Base-by-base conservation (phyloP, 306 rosid species). In the Gillenia trifoliata region DNA sequence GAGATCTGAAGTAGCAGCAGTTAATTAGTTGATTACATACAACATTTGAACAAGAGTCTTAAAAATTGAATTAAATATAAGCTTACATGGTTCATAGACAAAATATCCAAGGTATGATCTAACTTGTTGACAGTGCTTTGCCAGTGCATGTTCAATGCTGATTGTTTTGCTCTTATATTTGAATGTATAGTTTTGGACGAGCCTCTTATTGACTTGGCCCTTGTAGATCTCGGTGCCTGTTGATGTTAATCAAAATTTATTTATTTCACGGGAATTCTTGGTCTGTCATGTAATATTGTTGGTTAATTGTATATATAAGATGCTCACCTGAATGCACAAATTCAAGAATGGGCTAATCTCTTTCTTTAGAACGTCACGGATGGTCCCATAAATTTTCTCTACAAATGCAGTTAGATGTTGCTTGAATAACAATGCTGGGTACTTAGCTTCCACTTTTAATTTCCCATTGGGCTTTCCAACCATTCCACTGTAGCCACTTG, bases 401-500 rank as follows among this genome's bases (percentile, higher is more conserved):
- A 88, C 87, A 78, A 83, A 92, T 25, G 96, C 96, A 43, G 96
- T 87, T 28, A 92, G 81, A 79, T 92, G 96, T 64, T 90, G 96
- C 86, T 90, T 90, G 56, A 90, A 92, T 19, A 90, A 87, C 49
- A 90, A 83, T 12, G 93, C 97, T 22, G 97, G 97, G 71, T 92
- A 92, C 84, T 92, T 92, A 73, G 97, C 93, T 79, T 92, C 96
- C 74, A 92, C 90, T 86, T 86, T 92, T 30, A 91, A 88, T 65
- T 82, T 90, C 45, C 84, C 89, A 67, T 88, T 88, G 13, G 83
- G 82, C 84, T 91, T 88, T 33, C 87, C 97, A 33, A 82, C 74
- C 89, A 90, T 90, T 79, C 96, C 96, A 76, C 96, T 86, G 64
- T 92, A 92, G 57, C 97, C 97, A 68, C 90, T 90, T 67, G 96